Evolutionary conservation across 441 rosid genomes (phyloP), one percentile per base, ranked within the genome.

Genomic region (Gossypium schwendimanii): DNA sequence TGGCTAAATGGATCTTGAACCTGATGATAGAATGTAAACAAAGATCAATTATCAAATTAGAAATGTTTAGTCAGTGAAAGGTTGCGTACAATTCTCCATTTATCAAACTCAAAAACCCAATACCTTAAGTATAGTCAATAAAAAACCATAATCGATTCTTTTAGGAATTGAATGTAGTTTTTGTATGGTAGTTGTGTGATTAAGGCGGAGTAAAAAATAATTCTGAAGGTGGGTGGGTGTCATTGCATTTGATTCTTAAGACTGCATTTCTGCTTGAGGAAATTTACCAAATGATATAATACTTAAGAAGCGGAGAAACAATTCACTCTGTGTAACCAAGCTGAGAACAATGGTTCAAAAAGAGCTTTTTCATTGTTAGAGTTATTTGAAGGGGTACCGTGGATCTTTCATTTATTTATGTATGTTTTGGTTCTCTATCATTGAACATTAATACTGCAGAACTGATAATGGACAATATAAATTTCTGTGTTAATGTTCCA

Each of bases 401-500:
- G 69, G 67, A 62, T 59, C 17, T 5, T 59, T 55, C 39, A 33
- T 33, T 55, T 10, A 6, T 71, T 18, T 1, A 15, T 67, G 2
- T 26, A 67, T 20, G 69, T 28, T 3, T 33, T 24, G 9, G 2
- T 67, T 18, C 60, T 73, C 50, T 8, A 31, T 67, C 45, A 45
- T 69, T 6, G 28, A 14, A 33, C 39, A 50, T 65, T 55, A 47
- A 28, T 64, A 71, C 39, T 59, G 14, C 61, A 18, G 18, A 68
- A 73, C 73, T 77, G 70, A 73, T 74, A n/a, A 31, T 72, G 41
- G 69, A 23, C n/a, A 31, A 63, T 62, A 71, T 63, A 21, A 69
- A 59, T 52, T 72, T 73, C n/a, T 72, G 24, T 61, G 60, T 50
- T 71, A 59, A 64, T 79, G 74, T 41, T 53, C 75, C 90, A 89